Conservation (phyloP, 257 asterid species). For the Solanum paucissectum region DNA sequence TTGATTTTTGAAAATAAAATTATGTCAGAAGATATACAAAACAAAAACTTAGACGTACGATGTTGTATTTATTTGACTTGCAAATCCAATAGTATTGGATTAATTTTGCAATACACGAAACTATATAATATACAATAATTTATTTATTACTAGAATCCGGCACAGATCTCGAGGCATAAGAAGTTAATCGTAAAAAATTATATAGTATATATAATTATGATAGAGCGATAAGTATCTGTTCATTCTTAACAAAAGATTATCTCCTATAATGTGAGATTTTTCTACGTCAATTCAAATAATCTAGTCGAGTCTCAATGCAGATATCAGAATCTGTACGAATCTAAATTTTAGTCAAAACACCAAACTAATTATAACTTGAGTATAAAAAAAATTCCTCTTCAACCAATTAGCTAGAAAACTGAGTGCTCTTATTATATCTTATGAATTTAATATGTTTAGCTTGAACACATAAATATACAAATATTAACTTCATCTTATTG, state of each 20-base stretch:
- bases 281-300: too few species aligned
- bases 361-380: background rate
- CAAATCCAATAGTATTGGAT: background rate
- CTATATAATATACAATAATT: background rate
- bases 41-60: background rate
- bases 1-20: background rate
- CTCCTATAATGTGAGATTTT: background rate
- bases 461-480: background rate
- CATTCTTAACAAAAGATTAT: fast-evolving
- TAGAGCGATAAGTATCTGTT: fast-evolving
- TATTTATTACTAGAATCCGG: background rate
- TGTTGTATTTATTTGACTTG: background rate
- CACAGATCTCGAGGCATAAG: background rate
- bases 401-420: background rate
- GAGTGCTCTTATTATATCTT: background rate
- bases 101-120: background rate
- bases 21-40: background rate
- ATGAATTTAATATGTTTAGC: background rate
- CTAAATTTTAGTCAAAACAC: background rate
- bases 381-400: background rate
- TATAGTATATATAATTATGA: too few species aligned
- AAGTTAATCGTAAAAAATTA: background rate
- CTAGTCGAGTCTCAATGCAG: too few species aligned
- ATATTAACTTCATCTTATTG: background rate
- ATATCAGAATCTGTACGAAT: too few species aligned